These are phyloP conservation scores for Lichina pygmaea DNA, from an alignment of 495 filamentous ascomycete genomes.

Conservation along the genomic window DNA sequence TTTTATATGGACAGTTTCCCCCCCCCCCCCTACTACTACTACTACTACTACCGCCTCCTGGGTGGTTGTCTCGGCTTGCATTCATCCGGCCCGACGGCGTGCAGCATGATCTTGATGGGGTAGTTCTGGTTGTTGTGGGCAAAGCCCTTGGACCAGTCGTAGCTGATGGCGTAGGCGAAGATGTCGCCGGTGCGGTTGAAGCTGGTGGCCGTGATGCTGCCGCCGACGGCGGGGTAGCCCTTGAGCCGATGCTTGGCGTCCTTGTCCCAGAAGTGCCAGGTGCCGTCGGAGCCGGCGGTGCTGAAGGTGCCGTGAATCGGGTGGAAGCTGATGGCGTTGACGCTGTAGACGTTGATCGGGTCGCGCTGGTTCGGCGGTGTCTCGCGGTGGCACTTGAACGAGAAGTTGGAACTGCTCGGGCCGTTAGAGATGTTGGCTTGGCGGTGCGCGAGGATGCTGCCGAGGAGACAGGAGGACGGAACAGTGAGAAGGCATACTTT, in stretches of 20 bases:
- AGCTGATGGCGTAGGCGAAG: slow-evolving; percentile 77
- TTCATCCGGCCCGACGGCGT: slow-evolving; percentile 48
- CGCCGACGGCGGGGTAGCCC: slow-evolving; percentile 63
- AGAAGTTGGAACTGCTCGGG: slow-evolving; percentile 41
- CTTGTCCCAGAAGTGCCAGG: slow-evolving; percentile 31
- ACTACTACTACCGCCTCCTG: slow-evolving; percentile 30
- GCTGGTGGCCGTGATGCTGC: slow-evolving; percentile 46
- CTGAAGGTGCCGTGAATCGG: slow-evolving; percentile 71
- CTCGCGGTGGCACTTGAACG: slow-evolving; percentile 83
- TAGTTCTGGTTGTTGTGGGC: slow-evolving; percentile 36
- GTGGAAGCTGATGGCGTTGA: slow-evolving; percentile 78
- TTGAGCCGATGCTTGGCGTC: slow-evolving; percentile 66
- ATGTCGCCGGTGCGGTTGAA: slow-evolving; percentile 57
- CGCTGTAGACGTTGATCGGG: slow-evolving; percentile 57
- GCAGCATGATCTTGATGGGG: slow-evolving; percentile 68
- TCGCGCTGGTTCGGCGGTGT: slow-evolving; percentile 31
- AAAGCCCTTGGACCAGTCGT: slow-evolving; percentile 90
- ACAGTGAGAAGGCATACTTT: slow-evolving; percentile 16
- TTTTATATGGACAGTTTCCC: too few relatives aligned
- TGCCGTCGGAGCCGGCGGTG: slow-evolving; percentile 64
- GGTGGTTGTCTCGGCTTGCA: slow-evolving; percentile 50
- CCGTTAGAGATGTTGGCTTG: background rate
- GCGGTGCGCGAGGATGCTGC: background rate
- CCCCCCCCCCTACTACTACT: too few relatives aligned
- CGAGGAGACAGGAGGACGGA: background rate